Evolutionary conservation across 2,329 filamentous ascomycete genomes (phyloP).

Genomic region (Aspergillus pseudotamarii): DNA sequence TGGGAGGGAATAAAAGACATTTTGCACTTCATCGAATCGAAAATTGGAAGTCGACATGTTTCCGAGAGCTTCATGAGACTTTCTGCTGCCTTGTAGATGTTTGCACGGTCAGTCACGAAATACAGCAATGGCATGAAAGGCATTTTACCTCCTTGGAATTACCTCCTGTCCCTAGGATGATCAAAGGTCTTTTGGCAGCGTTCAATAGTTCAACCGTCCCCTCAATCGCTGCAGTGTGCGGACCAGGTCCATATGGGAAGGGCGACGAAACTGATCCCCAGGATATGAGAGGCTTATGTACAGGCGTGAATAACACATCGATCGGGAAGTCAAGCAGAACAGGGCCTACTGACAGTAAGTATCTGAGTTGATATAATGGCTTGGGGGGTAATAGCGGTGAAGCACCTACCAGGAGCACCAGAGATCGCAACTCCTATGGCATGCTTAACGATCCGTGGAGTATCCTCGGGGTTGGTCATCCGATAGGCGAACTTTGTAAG

Average conservation of each 20-base stretch:
- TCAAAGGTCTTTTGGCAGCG: neutral
- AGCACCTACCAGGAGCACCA: conserved; percentile 41
- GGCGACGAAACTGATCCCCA: neutral
- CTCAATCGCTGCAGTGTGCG: neutral
- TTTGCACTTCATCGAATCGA: neutral
- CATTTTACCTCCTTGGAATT: neutral
- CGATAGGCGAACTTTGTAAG: conserved; percentile 52
- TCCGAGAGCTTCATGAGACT: neutral
- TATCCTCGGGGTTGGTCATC: conserved; percentile 48
- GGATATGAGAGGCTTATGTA: neutral
- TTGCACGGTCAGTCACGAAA: neutral
- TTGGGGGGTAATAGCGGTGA: too few species aligned
- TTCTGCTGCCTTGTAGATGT: neutral
- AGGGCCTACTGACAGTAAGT: neutral
- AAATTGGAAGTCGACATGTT: neutral
- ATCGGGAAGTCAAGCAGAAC: neutral
- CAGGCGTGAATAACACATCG: neutral
- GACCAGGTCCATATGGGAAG: neutral
- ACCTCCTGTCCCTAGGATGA: neutral
- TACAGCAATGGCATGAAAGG: neutral
- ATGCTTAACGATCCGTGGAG: conserved; percentile 48
- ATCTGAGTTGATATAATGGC: too few species aligned
- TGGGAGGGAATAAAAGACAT: neutral
- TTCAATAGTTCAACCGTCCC: neutral
- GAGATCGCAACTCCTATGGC: conserved; percentile 44